phyloP scores from a whole-genome alignment of 768 basidiomycete genomes.

The Tulasnella sp. region DNA sequence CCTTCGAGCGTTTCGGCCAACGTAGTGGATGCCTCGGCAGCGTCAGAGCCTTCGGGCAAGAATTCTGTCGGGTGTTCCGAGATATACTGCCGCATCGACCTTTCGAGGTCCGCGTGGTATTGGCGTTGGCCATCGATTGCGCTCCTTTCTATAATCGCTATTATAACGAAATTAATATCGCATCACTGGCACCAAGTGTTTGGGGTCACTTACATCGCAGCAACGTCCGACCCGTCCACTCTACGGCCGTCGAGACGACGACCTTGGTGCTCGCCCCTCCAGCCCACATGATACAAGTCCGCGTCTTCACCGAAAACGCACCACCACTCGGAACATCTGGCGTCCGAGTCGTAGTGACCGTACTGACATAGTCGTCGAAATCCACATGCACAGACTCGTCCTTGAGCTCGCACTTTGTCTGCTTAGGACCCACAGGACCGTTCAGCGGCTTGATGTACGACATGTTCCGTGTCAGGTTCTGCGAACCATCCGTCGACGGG shows the following conservation, averaged over 20 bases:
- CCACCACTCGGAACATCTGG: slow-evolving; percentile 93
- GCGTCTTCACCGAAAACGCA: slow-evolving; percentile 86
- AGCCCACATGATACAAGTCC: slow-evolving; percentile 93
- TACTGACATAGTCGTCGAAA: slow-evolving; percentile 70
- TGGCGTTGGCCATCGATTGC: slow-evolving; percentile 84
- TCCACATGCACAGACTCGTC: slow-evolving; percentile 75
- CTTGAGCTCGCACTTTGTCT: slow-evolving; percentile 88
- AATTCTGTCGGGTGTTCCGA: slow-evolving; percentile 83
- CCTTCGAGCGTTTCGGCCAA: slow-evolving; percentile 22
- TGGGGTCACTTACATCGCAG: slow-evolving; percentile 60
- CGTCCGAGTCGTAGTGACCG: slow-evolving; percentile 79
- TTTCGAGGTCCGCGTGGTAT: slow-evolving; percentile 74
- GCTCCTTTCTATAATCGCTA: slow-evolving; percentile 88
- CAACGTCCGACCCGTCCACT: slow-evolving; percentile 95
- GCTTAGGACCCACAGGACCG: slow-evolving; percentile 80
- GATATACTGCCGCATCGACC: slow-evolving; percentile 79
- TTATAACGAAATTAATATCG: not conserved
- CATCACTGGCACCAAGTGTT: not conserved
- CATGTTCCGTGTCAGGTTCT: slow-evolving; percentile 74
- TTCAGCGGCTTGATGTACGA: slow-evolving; percentile 92
- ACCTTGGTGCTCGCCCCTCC: slow-evolving; percentile 62
- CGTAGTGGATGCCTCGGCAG: slow-evolving; percentile 32
- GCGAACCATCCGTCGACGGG: slow-evolving; percentile 47
- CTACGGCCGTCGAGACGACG: slow-evolving; percentile 79
- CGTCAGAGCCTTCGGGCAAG: slow-evolving; percentile 60